Conservation (phyloP, 108 stramenopile genomes). For the Nannochloropsis granulata region DNA sequence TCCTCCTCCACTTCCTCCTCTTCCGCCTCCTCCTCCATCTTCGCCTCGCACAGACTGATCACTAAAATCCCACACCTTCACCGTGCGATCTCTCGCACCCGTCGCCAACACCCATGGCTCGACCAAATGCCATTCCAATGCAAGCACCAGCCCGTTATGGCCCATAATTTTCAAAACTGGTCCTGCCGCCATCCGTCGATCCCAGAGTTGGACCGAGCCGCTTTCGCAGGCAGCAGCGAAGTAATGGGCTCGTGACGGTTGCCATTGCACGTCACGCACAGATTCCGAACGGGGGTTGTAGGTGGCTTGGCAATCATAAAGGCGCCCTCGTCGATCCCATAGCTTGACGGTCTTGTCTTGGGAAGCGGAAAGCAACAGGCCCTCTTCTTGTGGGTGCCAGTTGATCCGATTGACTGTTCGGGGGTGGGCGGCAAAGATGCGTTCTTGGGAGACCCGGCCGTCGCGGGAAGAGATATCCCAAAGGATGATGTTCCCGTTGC, state of each 20-base stretch:
- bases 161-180: conserved; percentile 1
- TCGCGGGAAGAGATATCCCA: background rate
- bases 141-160: background rate
- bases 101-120: conserved; percentile 2
- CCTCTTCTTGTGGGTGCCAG: conserved; percentile 7
- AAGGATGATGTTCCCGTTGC: background rate
- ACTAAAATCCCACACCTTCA: conserved; percentile 3
- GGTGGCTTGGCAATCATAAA: background rate
- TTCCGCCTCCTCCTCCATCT: background rate
- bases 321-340: background rate
- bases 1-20: background rate
- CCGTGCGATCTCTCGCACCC: background rate
- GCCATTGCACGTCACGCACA: conserved; percentile 11
- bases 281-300: background rate
- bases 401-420: conserved; percentile 1
- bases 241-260: background rate
- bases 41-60: background rate
- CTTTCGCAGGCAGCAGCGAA: conserved; percentile 15
- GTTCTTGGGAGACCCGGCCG: background rate
- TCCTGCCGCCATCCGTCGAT: background rate
- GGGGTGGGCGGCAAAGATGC: conserved; percentile 2
- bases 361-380: conserved; percentile 1
- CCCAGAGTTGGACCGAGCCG: conserved; percentile 21
- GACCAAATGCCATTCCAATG: conserved; percentile 3
- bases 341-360: background rate